Evolutionary conservation across 2,329 filamentous ascomycete genomes (phyloP).

Genomic region (Aureobasidium sp.): DNA sequence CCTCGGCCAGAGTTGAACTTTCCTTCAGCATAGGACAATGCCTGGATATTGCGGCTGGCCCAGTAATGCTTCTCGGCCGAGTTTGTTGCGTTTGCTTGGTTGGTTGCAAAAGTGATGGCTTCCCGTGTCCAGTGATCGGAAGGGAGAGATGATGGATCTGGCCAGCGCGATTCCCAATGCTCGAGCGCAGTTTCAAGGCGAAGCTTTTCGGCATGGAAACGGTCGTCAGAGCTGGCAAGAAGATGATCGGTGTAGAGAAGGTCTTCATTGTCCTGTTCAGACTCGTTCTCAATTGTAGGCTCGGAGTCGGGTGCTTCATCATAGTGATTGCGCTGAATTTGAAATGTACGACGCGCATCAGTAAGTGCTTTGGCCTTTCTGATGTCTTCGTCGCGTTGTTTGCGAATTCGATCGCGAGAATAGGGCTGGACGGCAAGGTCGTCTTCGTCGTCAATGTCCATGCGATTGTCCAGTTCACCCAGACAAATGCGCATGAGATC

Average conservation of each 20-base stretch:
- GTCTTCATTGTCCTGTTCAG: background rate
- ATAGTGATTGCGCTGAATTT: background rate
- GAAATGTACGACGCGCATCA: background rate
- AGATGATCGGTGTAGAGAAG: background rate
- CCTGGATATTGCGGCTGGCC: conserved; percentile 1
- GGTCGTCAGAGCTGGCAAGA: background rate
- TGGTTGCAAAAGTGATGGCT: background rate
- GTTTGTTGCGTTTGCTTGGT: background rate
- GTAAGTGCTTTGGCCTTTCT: background rate
- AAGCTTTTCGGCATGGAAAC: background rate
- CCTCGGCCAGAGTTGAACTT: background rate
- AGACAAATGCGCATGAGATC: background rate
- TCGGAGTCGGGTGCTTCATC: conserved; percentile 3
- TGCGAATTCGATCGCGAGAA: background rate
- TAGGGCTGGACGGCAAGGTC: background rate
- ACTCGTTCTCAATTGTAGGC: background rate
- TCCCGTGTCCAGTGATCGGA: background rate
- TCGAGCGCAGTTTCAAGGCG: background rate
- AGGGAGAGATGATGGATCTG: background rate
- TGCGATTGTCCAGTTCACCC: background rate
- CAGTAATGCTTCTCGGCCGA: background rate
- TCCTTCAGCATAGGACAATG: background rate
- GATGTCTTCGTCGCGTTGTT: background rate
- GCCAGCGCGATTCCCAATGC: background rate
- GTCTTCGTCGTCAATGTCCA: background rate